phyloP scores from a whole-genome alignment of 78 protist species.

The Dictyostelium capitatum region DNA sequence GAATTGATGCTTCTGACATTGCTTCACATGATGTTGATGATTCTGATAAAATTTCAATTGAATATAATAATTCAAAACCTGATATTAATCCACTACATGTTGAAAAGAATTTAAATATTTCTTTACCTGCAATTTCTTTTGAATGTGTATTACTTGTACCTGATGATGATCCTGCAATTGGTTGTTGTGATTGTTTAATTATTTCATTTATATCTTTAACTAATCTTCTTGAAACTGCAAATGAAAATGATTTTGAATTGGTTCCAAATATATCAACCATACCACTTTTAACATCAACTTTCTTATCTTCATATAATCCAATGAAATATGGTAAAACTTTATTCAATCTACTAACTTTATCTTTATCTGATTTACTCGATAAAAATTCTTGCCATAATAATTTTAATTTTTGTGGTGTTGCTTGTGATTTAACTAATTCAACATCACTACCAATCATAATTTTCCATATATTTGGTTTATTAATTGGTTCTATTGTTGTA shows the following conservation, averaged over 20 bases:
- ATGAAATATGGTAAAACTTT: conserved; percentile 45
- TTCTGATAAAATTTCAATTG: conserved; percentile 48
- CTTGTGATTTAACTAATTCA: not conserved
- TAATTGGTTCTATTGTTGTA: not conserved
- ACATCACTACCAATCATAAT: conserved; percentile 44
- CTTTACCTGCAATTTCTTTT: conserved; percentile 18
- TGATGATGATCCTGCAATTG: conserved; percentile 15
- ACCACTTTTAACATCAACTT: conserved; percentile 22
- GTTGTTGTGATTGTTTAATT: not conserved
- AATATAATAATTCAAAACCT: conserved; percentile 60
- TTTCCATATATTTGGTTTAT: conserved; percentile 29
- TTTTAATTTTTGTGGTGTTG: conserved; percentile 26
- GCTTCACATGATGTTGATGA: conserved; percentile 49
- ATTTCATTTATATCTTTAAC: conserved; percentile 63
- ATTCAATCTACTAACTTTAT: conserved; percentile 32
- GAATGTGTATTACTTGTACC: not conserved
- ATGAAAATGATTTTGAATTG: conserved; percentile 47
- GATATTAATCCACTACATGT: not conserved
- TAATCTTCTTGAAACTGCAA: conserved; percentile 65
- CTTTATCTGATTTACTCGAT: conserved; percentile 62
- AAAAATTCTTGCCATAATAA: conserved; percentile 53
- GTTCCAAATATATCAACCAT: conserved; percentile 59
- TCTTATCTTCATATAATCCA: conserved; percentile 12
- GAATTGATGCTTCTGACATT: conserved; percentile 66
- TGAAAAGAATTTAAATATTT: conserved; percentile 47